These are phyloP conservation scores for Exserohilum turcica DNA, from an alignment of 2,329 filamentous ascomycete genomes.

Conservation along the genomic window DNA sequence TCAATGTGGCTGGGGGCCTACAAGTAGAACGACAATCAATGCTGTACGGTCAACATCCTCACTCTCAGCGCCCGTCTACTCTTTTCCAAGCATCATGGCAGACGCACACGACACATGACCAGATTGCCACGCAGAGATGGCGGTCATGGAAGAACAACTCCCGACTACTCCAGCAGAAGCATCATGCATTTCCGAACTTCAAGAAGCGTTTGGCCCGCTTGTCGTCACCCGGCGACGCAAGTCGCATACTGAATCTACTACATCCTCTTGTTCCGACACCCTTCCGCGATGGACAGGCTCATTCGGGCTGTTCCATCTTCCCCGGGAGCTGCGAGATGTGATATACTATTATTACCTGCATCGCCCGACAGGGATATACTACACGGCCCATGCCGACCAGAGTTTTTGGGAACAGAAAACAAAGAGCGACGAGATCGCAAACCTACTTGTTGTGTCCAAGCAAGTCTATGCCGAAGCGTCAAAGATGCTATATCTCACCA, in stretches of 20 bases:
- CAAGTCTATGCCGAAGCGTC: constrained; percentile 30
- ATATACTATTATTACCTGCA: constrained; percentile 26
- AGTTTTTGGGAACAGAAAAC: neutral
- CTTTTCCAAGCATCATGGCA: neutral
- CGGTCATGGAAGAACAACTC: neutral
- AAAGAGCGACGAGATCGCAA: constrained; percentile 6
- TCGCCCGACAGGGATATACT: constrained; percentile 12
- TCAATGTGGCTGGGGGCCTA: constrained; percentile 2
- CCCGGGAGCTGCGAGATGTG: constrained; percentile 29
- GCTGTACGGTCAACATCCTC: neutral
- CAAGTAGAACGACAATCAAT: neutral
- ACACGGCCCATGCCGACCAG: neutral
- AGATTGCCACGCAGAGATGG: neutral
- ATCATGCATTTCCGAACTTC: constrained; percentile 18
- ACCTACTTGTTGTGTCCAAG: constrained; percentile 20
- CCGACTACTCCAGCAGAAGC: neutral
- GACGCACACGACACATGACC: no score
- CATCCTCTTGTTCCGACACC: neutral
- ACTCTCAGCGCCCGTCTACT: no score
- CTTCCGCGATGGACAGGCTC: constrained; percentile 14
- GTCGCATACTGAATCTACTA: neutral
- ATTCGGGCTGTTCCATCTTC: constrained; percentile 14
- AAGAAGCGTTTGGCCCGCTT: constrained; percentile 17
- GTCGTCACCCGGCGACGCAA: constrained; percentile 10
- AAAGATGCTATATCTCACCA: constrained; percentile 20